phyloP scores from a whole-genome alignment of 2,329 filamentous ascomycete species.

The Rutstroemia sp. region DNA sequence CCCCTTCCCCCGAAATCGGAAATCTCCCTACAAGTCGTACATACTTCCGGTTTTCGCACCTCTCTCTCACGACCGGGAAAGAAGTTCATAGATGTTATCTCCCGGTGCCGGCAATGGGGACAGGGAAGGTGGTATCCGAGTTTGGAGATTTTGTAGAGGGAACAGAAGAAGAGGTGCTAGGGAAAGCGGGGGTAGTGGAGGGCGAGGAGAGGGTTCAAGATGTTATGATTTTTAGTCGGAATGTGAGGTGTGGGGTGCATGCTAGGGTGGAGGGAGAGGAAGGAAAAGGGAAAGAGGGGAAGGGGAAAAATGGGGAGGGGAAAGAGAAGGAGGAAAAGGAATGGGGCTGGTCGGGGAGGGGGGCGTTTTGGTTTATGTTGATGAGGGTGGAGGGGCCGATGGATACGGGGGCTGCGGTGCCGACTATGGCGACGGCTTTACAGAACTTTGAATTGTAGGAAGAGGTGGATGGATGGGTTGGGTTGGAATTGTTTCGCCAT shows the following conservation, averaged over 20 bases:
- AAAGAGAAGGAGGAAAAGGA: too few species aligned
- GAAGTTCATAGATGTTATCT: too few species aligned
- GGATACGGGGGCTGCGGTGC: too few species aligned
- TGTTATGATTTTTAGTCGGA: conserved; percentile 8
- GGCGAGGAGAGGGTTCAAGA: not conserved
- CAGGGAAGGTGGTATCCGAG: too few species aligned
- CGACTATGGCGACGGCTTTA: not conserved
- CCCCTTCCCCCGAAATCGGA: not conserved
- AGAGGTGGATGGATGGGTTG: too few species aligned
- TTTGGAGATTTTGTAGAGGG: not conserved
- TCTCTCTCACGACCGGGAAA: not conserved
- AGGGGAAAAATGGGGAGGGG: too few species aligned
- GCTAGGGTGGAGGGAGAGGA: not conserved
- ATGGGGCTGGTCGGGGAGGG: not conserved
- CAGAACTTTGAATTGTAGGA: too few species aligned
- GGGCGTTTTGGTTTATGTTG: not conserved
- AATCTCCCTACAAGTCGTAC: not conserved
- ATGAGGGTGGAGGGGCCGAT: not conserved
- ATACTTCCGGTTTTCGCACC: conserved; percentile 3
- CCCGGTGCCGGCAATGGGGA: too few species aligned
- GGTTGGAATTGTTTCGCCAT: too few species aligned
- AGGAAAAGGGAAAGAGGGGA: too few species aligned
- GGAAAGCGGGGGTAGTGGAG: not conserved
- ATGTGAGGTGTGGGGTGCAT: conserved; percentile 3
- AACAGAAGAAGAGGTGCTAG: not conserved